Evolutionary conservation across 2,329 filamentous ascomycete species (phyloP).

Genomic region (Eurotiales sp.): DNA sequence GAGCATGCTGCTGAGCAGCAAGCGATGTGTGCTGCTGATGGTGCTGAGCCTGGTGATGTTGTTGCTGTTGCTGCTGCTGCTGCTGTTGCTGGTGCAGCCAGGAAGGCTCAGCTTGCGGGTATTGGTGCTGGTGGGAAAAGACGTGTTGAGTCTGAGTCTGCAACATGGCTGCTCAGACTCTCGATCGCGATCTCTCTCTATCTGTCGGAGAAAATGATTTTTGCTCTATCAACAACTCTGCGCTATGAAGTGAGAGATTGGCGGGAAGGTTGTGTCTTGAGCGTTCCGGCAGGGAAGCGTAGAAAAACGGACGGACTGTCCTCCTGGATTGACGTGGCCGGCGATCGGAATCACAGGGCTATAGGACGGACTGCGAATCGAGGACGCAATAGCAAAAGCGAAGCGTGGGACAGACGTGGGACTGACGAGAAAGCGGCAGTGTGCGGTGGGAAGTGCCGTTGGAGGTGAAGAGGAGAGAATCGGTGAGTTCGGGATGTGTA

Average conservation of each 20-base stretch:
- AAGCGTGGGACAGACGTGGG: slow-evolving; percentile 11
- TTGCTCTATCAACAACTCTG: not conserved
- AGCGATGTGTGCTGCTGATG: slow-evolving; percentile 42
- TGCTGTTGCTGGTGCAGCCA: slow-evolving; percentile 41
- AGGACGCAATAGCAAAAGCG: not conserved
- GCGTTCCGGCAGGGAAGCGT: not conserved
- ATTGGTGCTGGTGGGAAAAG: slow-evolving; percentile 58
- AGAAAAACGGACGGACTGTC: slow-evolving; percentile 1
- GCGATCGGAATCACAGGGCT: not conserved
- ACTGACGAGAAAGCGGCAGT: slow-evolving; percentile 24
- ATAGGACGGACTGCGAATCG: not conserved
- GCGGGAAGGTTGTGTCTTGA: not conserved
- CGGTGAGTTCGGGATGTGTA: slow-evolving; percentile 17
- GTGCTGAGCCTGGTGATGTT: slow-evolving; percentile 36
- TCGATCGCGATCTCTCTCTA: not conserved
- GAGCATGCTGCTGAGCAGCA: slow-evolving; percentile 52
- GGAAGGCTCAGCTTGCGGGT: slow-evolving; percentile 44
- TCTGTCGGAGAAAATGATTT: not conserved
- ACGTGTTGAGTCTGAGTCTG: slow-evolving; percentile 56
- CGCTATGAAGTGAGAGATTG: not conserved
- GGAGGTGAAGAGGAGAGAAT: slow-evolving; percentile 30
- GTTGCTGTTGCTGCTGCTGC: slow-evolving; percentile 27
- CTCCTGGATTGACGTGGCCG: slow-evolving; percentile 1
- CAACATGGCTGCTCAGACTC: slow-evolving; percentile 34
- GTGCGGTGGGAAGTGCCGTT: slow-evolving; percentile 28